Base-by-base conservation (phyloP, 2,329 filamentous ascomycete genomes). In the Hirsutella minnesotensis region DNA sequence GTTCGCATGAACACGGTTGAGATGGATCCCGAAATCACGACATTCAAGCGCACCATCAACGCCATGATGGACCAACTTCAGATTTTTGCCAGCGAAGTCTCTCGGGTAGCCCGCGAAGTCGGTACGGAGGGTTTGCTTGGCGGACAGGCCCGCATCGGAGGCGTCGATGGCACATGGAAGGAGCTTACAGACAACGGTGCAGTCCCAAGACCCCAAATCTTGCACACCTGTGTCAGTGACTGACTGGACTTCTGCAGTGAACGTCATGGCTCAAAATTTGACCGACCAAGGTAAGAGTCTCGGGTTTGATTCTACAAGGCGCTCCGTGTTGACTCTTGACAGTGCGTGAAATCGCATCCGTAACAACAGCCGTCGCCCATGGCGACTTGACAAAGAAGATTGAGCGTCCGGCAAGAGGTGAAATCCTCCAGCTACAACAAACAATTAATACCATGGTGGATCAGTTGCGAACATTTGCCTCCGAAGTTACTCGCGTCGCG, bases 41-140 rank as follows among this genome's bases (percentile, higher is more conserved):
- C 87, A 9, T 96, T 96, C 72, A 96, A 96, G 68, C 82, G 87
- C 55, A 95, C 90, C 48, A 96, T 96, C 68, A 96, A 96, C 62
- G 94, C 86, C 52, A 96, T 96, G 90, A 94, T 96, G 79, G 90
- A 96, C 59, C 90, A 95, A 64, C 74, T 96, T 46, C 89, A 95
- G 60, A 86, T 94, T 46, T 96, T 96, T 63, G 90, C 90, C 50
- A 94, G 86, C 63, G 89, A 96, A 67, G 90, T 96, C 56, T 95
- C 90, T 29, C 83, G 87, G 52, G 81, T 96, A 52, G 90, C 90
- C 42, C 85, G 87, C 61, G 90, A 96, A 64, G 90, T 96, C 69
- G 90, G 90, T 53, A 96, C 90, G 12, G 89, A 96, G 63, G 90
- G 90, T 57, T 83, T 92, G 49, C 79, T 96, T 35, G 90, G 90